phyloP scores from a whole-genome alignment of 1,284 basidiomycete genomes.

The Lentinula novae-zelandiae region DNA sequence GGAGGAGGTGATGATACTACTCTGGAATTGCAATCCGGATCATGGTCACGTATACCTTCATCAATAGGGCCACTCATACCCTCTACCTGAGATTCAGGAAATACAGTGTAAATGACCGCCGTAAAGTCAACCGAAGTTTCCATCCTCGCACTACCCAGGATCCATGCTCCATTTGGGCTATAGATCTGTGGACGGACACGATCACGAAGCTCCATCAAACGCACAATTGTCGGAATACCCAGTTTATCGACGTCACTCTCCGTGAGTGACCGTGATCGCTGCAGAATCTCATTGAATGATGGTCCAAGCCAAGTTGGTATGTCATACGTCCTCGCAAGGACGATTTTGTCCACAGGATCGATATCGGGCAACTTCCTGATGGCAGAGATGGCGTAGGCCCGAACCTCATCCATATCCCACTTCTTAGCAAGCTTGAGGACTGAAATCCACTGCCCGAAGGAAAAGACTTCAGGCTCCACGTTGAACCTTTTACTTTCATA shows the following conservation, averaged over 20 bases:
- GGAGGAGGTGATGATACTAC: too few relatives aligned
- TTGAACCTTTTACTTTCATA: neutral
- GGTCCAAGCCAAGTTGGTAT: constrained; percentile 23
- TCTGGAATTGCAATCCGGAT: too few relatives aligned
- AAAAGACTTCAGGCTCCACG: neutral
- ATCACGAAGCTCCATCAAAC: neutral
- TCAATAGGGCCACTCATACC: neutral
- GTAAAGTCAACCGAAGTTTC: neutral
- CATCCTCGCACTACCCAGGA: neutral
- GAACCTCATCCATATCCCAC: constrained; percentile 16
- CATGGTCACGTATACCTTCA: too few relatives aligned
- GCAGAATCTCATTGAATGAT: constrained; percentile 18
- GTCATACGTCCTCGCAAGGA: constrained; percentile 19
- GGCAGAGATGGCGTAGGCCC: constrained; percentile 17
- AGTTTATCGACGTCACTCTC: constrained; percentile 19
- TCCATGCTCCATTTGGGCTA: neutral
- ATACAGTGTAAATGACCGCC: neutral
- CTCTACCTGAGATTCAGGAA: neutral
- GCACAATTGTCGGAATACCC: constrained; percentile 12
- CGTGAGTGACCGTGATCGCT: constrained; percentile 19
- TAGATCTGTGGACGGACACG: neutral
- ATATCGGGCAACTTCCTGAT: neutral
- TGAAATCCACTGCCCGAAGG: neutral
- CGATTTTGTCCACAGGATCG: constrained; percentile 13
- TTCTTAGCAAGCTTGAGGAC: constrained; percentile 1